Conservation (phyloP, 1,284 basidiomycete species). For the Cutaneotrichosporon spelunceum region DNA sequence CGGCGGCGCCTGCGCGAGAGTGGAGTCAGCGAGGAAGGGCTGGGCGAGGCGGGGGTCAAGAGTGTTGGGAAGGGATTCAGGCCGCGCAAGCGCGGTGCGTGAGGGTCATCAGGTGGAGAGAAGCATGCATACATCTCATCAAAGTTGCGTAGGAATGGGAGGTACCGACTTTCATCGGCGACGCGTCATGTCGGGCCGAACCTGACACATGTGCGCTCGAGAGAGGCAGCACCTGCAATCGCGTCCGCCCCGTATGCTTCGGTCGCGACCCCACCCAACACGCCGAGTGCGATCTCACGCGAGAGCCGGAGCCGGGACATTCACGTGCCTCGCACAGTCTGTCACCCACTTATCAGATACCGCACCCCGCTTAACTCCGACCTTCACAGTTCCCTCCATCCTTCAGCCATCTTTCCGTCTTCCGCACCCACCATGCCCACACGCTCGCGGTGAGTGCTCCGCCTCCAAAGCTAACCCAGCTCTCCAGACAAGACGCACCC, state of each 20-base stretch:
- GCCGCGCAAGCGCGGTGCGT: conserved; percentile 8
- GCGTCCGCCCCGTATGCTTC: too few relatives aligned
- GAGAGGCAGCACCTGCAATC: too few relatives aligned
- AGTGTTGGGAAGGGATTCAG: conserved; percentile 12
- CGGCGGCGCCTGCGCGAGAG: conserved; percentile 39
- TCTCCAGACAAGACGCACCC: not conserved
- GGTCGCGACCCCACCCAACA: too few relatives aligned
- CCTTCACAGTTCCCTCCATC: too few relatives aligned
- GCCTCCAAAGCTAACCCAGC: not conserved
- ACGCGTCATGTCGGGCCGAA: too few relatives aligned
- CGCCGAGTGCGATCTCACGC: too few relatives aligned
- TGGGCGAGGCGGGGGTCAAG: conserved; percentile 10
- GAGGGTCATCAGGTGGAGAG: not conserved
- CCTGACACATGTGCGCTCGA: too few relatives aligned
- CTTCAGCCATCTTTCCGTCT: not conserved
- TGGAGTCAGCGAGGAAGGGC: conserved; percentile 18
- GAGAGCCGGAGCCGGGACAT: too few relatives aligned
- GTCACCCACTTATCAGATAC: too few relatives aligned
- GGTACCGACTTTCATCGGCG: too few relatives aligned
- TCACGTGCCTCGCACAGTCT: too few relatives aligned
- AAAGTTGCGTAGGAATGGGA: not conserved
- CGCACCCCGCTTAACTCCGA: too few relatives aligned
- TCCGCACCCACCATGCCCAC: not conserved
- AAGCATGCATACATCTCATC: conserved; percentile 13
- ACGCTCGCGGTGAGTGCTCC: not conserved